A percentile compares a stretch with the other conserved stretches of the same genome.
These are phyloP conservation scores for Bassia scoparia DNA, from an alignment of 148 eudicot genomes.

Conservation along the genomic window DNA sequence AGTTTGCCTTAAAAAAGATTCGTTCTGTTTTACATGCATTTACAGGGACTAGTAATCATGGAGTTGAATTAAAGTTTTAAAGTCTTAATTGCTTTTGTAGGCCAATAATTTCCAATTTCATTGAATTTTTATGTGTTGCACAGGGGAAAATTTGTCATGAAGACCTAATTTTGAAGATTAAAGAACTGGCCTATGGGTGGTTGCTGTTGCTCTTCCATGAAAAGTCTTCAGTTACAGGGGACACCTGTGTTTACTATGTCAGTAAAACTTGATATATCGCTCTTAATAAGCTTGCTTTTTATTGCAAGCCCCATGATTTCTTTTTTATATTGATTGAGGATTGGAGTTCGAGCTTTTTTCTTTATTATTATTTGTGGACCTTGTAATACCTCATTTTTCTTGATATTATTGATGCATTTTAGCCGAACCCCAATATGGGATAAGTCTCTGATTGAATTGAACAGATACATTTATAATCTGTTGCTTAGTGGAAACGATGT, in stretches of 20 bases:
- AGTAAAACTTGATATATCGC: slow-evolving; percentile 30
- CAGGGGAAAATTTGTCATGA: slow-evolving; percentile 31
- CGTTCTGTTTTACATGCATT: not conserved
- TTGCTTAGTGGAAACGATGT: too few species aligned
- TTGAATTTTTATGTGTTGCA: not conserved
- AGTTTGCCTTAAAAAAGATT: not conserved
- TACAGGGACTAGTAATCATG: not conserved
- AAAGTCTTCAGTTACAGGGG: slow-evolving; percentile 60
- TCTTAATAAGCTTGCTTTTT: not conserved
- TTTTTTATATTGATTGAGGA: too few species aligned
- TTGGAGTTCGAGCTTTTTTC: too few species aligned
- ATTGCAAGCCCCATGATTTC: too few species aligned
- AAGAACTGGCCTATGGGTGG: slow-evolving; percentile 53
- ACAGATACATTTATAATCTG: too few species aligned
- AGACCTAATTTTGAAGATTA: slow-evolving; percentile 22
- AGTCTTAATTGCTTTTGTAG: slow-evolving; percentile 2
- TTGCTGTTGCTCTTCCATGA: slow-evolving; percentile 83
- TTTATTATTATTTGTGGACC: too few species aligned
- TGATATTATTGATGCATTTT: too few species aligned
- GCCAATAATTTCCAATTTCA: slow-evolving; percentile 7
- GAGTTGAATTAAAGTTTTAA: not conserved
- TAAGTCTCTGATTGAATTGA: too few species aligned
- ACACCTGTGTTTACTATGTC: slow-evolving; percentile 83
- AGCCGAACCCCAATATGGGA: too few species aligned
- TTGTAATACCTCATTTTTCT: too few species aligned